phyloP scores from a whole-genome alignment of 2,329 filamentous ascomycete species.

The Aurifilum marmelostoma region DNA sequence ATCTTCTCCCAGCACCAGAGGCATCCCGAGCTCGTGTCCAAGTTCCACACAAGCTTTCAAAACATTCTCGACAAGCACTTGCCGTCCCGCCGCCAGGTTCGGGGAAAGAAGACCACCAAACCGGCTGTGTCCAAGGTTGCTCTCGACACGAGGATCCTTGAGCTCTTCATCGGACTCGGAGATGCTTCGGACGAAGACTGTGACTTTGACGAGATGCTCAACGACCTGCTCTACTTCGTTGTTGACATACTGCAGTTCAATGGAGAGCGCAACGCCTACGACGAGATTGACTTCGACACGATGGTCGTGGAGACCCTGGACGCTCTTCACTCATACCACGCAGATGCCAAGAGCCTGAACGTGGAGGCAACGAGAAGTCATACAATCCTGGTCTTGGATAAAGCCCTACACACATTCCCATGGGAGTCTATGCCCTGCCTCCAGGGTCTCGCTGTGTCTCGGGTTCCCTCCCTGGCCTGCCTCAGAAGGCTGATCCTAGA shows the following conservation, averaged over 20 bases:
- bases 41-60: constrained; percentile 79
- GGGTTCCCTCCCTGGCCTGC: constrained; percentile 84
- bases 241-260: constrained; percentile 97
- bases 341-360: constrained; percentile 42
- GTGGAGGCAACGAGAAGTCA: constrained; percentile 53
- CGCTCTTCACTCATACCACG: constrained; percentile 78
- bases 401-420: constrained; percentile 85
- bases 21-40: constrained; percentile 66
- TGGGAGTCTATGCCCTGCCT: constrained; percentile 96
- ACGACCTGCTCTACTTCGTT: constrained; percentile 92
- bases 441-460: constrained; percentile 75
- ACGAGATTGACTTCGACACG: constrained; percentile 93
- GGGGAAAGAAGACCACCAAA: constrained; percentile 55
- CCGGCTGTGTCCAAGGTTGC: constrained; percentile 46
- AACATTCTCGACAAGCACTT: constrained; percentile 81
- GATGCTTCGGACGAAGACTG: constrained; percentile 67
- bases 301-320: constrained; percentile 90
- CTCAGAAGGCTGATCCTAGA: constrained; percentile 76
- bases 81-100: constrained; percentile 73
- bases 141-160: constrained; percentile 68
- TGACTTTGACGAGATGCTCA: constrained; percentile 87
- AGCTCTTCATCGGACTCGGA: constrained; percentile 86
- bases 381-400: constrained; percentile 89
- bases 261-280: constrained; percentile 93
- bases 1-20: constrained; percentile 80